phyloP scores from a whole-genome alignment of 345 rosid species.

The Geranium brycei region DNA sequence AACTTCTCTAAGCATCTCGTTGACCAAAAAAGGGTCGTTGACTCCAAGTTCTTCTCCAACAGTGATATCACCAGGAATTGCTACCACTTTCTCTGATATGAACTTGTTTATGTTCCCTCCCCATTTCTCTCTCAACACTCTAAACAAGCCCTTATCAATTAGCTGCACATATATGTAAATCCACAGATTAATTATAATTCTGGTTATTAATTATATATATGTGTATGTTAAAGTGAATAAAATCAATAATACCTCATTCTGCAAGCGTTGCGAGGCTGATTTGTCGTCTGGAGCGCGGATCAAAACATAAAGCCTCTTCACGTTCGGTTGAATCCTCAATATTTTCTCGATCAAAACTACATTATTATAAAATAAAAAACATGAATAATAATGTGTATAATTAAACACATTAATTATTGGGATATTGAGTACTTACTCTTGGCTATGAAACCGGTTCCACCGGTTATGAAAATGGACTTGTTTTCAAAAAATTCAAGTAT shows the following conservation, averaged over 20 bases:
- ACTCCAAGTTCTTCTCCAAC: conserved; percentile 13
- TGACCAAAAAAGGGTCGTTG: conserved; percentile 8
- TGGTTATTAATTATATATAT: too few species aligned
- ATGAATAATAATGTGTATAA: background rate
- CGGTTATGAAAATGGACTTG: conserved; percentile 46
- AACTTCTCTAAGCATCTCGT: conserved; percentile 13
- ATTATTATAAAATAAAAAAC: background rate
- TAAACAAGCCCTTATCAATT: conserved; percentile 20
- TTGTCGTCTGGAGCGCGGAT: conserved; percentile 61
- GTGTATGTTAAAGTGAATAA: too few species aligned
- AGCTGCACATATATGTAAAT: conserved; percentile 10
- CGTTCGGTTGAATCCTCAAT: conserved; percentile 65
- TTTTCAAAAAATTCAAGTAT: conserved; percentile 37
- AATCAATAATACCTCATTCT: conserved; percentile 36
- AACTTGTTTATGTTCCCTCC: conserved; percentile 12
- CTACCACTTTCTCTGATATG: conserved; percentile 16
- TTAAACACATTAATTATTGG: too few species aligned
- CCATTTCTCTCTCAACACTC: conserved; percentile 16
- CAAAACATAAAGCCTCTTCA: conserved; percentile 67
- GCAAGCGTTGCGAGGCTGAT: conserved; percentile 51
- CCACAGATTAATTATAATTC: too few species aligned
- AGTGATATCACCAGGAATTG: conserved; percentile 19
- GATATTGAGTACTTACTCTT: conserved; percentile 22
- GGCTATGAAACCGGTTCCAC: conserved; percentile 56
- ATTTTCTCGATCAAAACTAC: conserved; percentile 77